A percentile compares a stretch with the other conserved stretches of the same genome.
Conservation (phyloP, 345 rosid genomes). For the Fremontodendron californicum region DNA sequence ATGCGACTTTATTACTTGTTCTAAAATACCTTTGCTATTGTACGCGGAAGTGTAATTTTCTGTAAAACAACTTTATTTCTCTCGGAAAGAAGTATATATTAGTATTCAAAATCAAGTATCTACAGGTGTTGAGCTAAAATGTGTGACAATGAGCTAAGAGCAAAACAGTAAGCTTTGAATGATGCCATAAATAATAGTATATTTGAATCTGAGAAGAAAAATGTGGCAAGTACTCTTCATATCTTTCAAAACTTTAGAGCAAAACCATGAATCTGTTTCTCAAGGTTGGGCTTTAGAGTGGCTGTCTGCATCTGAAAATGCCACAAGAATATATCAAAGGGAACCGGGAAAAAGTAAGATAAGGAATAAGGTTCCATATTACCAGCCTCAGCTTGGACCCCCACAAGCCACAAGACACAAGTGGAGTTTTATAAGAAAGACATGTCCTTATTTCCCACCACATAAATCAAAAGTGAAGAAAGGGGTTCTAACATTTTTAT, state of each 20-base stretch:
- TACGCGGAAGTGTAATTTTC: too few relatives aligned
- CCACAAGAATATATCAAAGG: slow-evolving; percentile 3
- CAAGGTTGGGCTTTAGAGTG: neutral
- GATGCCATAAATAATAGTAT: neutral
- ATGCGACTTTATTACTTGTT: too few relatives aligned
- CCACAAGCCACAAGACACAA: neutral
- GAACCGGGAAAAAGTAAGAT: neutral
- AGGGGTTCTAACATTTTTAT: slow-evolving; percentile 12
- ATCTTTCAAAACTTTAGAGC: neutral
- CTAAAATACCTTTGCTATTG: too few relatives aligned
- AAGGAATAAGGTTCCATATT: slow-evolving; percentile 8
- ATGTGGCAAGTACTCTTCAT: neutral
- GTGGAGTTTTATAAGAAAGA: slow-evolving; percentile 13
- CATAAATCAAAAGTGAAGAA: slow-evolving; percentile 8
- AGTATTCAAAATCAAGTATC: too few relatives aligned
- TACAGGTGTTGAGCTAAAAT: neutral
- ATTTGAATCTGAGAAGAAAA: neutral
- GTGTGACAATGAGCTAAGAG: neutral
- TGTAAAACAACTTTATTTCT: too few relatives aligned
- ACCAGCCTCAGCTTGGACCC: slow-evolving; percentile 19
- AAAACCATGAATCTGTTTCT: slow-evolving; percentile 7
- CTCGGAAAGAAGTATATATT: too few relatives aligned
- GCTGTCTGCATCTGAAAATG: slow-evolving; percentile 11
- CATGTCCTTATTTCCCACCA: slow-evolving; percentile 9
- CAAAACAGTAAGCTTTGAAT: neutral